Base-by-base conservation (phyloP, 2,329 filamentous ascomycete species). In the Arthrobotrys iridis region DNA sequence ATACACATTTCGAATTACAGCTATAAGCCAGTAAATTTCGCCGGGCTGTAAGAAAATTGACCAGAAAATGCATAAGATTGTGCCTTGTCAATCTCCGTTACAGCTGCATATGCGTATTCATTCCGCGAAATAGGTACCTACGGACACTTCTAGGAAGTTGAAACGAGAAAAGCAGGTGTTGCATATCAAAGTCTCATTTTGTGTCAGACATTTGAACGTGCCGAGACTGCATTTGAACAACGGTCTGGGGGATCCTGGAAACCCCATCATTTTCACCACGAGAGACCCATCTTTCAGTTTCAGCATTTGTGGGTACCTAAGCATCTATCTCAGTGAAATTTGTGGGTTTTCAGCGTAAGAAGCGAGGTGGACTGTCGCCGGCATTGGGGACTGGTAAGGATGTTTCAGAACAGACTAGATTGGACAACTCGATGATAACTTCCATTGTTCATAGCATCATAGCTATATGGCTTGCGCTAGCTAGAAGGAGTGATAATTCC, bases 401-500 rank as follows among this genome's bases (percentile, higher is more conserved):
- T 55, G 18, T 11, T 55, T 64, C 60, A 45, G 45, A 64, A 52
- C 11, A 41, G 20, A 52, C 60, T 45, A 64, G 15, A 64, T 64
- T 64, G 45, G 60, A 40, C 26, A 15, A 2, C 4, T 50, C 24
- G 22, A 30, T 33, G 46, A 8, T 30, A 11, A 30, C 15, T 26
- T 28, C 28, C n/a, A 37, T 55, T 55, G 22, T 22, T n/a, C 50
- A n/a, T 30, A 37, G 50, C 24, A 11, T 20, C 50, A 33, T n/a
- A 11, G 1, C n/a, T 18, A 2, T 40, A 40, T 33, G n/a, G n/a
- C n/a, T n/a, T 22, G 30, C 15, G 30, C 50, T 37, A 55, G 18
- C 28, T 8, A 20, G 1, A 18, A 37, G 15, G 10, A 55, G 30
- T 10, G 18, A 37, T 4, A n/a, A n/a, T 30, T 33, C 46, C n/a